phyloP scores from a whole-genome alignment of 2,329 filamentous ascomycete genomes.

The Diaporthe citriasiana region DNA sequence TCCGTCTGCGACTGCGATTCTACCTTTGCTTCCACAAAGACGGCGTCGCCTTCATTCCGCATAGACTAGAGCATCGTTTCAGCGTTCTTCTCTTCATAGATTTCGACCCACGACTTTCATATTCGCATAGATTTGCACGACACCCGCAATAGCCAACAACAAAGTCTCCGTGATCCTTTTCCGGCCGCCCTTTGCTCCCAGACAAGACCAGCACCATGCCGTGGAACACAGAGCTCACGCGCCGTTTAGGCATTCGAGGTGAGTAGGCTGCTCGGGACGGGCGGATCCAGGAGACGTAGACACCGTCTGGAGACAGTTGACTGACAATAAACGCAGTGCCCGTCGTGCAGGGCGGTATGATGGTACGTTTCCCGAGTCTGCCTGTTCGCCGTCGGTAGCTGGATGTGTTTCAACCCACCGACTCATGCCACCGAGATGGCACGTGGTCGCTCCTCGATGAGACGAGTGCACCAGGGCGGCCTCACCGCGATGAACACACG shows the following conservation, averaged over 20 bases:
- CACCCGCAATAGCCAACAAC: neutral
- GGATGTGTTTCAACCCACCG: neutral
- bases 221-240: conserved; percentile 44
- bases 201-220: conserved; percentile 37
- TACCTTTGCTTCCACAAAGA: neutral
- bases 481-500: neutral
- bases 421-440: conserved; percentile 17
- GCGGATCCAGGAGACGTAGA: neutral
- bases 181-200: neutral
- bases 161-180: neutral
- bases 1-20: neutral
- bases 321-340: conserved; percentile 69
- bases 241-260: conserved; percentile 42
- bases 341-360: conserved; percentile 87
- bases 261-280: conserved; percentile 6
- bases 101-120: neutral
- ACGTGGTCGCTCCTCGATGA: neutral
- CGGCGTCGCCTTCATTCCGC: neutral
- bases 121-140: neutral
- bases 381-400: conserved; percentile 32
- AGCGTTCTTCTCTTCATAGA: conserved; percentile 7
- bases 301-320: neutral
- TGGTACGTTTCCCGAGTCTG: conserved; percentile 47
- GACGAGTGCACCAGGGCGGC: neutral
- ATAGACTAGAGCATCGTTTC: conserved; percentile 14